phyloP scores from a whole-genome alignment of 2,329 filamentous ascomycete species.

The Macrophomina tecta region DNA sequence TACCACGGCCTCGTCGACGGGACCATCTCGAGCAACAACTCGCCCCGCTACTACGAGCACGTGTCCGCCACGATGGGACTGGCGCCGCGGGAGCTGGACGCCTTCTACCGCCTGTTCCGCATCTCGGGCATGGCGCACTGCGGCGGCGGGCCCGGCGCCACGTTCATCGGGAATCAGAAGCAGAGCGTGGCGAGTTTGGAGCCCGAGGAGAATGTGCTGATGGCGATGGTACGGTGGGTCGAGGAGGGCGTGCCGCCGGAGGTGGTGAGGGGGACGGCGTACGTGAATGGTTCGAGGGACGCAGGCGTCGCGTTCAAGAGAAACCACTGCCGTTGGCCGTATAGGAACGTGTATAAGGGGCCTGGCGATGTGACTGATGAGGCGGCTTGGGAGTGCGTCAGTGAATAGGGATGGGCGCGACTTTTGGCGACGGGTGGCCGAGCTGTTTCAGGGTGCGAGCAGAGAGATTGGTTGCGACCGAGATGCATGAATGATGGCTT shows the following conservation, averaged over 20 bases:
- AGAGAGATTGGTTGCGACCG: neutral
- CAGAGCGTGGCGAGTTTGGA: conserved; percentile 37
- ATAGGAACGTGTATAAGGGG: conserved; percentile 42
- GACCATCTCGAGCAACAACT: conserved; percentile 53
- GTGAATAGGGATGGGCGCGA: neutral
- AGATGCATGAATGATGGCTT: no score
- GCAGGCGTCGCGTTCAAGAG: conserved; percentile 28
- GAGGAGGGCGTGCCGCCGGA: conserved; percentile 51
- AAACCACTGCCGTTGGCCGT: conserved; percentile 45
- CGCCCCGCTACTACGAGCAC: conserved; percentile 56
- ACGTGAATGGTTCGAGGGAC: conserved; percentile 33
- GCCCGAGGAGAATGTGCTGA: conserved; percentile 52
- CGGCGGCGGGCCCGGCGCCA: conserved; percentile 54
- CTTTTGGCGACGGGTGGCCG: no score
- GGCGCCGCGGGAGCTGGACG: conserved; percentile 43
- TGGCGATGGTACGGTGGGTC: conserved; percentile 57
- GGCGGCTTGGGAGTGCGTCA: conserved; percentile 43
- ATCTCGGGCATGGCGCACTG: conserved; percentile 62
- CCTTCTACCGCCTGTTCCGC: conserved; percentile 58
- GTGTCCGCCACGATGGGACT: conserved; percentile 52
- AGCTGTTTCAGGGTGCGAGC: neutral
- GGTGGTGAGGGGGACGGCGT: conserved; percentile 39
- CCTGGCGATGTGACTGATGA: conserved; percentile 37
- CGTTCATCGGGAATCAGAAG: conserved; percentile 39
- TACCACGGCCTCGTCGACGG: conserved; percentile 54